Evolutionary conservation across 2,329 filamentous ascomycete genomes (phyloP).

Genomic region (Geosmithia flava): DNA sequence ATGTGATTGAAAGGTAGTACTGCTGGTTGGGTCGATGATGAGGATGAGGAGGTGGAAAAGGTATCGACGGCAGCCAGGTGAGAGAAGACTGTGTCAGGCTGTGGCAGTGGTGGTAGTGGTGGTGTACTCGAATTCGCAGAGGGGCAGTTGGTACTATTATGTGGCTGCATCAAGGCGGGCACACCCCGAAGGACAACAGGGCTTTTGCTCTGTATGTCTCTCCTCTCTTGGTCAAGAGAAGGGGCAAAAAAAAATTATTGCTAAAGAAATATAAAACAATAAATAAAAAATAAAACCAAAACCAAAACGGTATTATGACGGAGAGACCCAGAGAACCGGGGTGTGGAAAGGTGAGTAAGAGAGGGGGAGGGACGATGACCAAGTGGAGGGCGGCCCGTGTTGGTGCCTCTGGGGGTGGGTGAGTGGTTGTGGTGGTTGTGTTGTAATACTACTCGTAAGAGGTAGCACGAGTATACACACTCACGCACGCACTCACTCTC

Average conservation of each 20-base stretch:
- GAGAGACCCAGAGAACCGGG: background rate
- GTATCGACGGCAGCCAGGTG: background rate
- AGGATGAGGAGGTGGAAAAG: background rate
- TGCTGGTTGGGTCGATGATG: background rate
- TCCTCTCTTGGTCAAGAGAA: too few species aligned
- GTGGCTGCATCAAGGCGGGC: constrained; percentile 3
- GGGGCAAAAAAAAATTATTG: background rate
- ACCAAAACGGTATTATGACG: background rate
- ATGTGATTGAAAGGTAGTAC: background rate
- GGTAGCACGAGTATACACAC: too few species aligned
- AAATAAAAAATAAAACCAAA: too few species aligned
- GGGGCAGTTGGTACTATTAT: background rate
- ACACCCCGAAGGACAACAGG: background rate
- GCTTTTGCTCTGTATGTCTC: too few species aligned
- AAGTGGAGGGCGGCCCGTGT: background rate
- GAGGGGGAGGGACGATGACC: background rate
- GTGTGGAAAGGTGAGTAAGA: background rate
- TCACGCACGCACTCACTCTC: too few species aligned
- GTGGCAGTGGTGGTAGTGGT: background rate
- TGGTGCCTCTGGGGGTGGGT: background rate
- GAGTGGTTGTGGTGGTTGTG: too few species aligned
- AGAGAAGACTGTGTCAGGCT: background rate
- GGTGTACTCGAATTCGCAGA: background rate
- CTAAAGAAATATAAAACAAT: background rate
- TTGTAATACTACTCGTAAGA: too few species aligned